phyloP scores from a whole-genome alignment of 1,284 basidiomycete genomes.

The Earliella scabrosa region DNA sequence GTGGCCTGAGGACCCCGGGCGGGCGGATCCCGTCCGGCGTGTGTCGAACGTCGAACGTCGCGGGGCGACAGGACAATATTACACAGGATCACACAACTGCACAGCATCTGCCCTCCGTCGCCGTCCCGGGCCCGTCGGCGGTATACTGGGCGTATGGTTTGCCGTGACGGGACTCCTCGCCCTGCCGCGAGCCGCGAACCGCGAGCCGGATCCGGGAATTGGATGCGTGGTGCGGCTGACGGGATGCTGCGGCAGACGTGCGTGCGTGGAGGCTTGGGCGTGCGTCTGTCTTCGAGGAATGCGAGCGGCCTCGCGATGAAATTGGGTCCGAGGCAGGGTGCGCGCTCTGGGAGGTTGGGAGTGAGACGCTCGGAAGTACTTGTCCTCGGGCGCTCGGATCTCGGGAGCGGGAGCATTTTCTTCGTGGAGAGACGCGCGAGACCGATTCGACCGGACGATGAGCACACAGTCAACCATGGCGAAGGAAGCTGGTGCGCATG shows the following conservation, averaged over 20 bases:
- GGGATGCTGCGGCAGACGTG: too few relatives aligned
- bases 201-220: too few relatives aligned
- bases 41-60: not conserved
- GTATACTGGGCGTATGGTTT: not conserved
- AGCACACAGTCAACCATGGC: not conserved
- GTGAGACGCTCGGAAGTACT: too few relatives aligned
- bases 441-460: not conserved
- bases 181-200: not conserved
- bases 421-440: not conserved
- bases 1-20: not conserved
- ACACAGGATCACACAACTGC: conserved; percentile 17
- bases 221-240: too few relatives aligned
- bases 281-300: too few relatives aligned
- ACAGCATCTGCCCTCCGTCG: conserved; percentile 5
- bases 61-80: conserved; percentile 3
- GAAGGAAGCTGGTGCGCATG: not conserved
- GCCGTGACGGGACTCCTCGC: not conserved
- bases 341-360: too few relatives aligned
- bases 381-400: not conserved
- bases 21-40: not conserved
- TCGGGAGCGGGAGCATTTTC: not conserved
- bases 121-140: not conserved
- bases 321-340: too few relatives aligned
- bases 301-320: too few relatives aligned
- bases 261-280: too few relatives aligned